phyloP scores from a whole-genome alignment of 768 basidiomycete species.

The Arthromyces matolae region DNA sequence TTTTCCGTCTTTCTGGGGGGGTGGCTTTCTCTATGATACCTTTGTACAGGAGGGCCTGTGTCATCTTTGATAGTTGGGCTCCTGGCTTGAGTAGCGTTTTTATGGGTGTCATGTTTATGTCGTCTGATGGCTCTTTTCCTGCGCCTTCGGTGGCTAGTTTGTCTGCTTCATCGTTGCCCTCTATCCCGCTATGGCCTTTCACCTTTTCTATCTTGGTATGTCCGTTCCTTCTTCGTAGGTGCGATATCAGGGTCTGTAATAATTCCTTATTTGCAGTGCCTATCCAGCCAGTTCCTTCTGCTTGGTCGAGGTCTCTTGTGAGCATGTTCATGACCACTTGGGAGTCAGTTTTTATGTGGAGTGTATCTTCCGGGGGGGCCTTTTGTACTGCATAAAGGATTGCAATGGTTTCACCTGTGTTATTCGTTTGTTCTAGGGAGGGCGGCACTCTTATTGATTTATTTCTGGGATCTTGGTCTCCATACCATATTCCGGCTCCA shows the following conservation, averaged over 20 bases:
- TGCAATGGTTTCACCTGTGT: slow-evolving; percentile 17
- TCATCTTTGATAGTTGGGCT: not conserved
- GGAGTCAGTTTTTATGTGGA: slow-evolving; percentile 16
- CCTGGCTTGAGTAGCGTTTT: not conserved
- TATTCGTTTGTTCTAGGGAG: slow-evolving; percentile 11
- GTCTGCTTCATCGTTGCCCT: slow-evolving; percentile 18
- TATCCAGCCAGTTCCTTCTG: slow-evolving; percentile 14
- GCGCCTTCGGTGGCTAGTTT: slow-evolving; percentile 5
- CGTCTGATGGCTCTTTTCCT: not conserved
- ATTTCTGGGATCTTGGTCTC: slow-evolving; percentile 7
- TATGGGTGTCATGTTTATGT: not conserved
- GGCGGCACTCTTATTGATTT: slow-evolving; percentile 7
- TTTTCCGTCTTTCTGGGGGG: not conserved
- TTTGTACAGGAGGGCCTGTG: not conserved
- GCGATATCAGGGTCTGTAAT: not conserved
- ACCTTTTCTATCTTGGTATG: slow-evolving; percentile 5
- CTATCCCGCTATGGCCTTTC: slow-evolving; percentile 14
- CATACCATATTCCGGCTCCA: slow-evolving; percentile 19
- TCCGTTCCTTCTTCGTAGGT: not conserved
- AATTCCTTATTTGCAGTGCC: not conserved
- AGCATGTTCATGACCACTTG: slow-evolving; percentile 12
- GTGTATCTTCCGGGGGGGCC: not conserved
- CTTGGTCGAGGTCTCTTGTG: not conserved
- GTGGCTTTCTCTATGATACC: not conserved
- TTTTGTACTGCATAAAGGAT: slow-evolving; percentile 9